Base-by-base conservation (phyloP, 2,329 filamentous ascomycete genomes). In the Dactylonectria estremocensis region DNA sequence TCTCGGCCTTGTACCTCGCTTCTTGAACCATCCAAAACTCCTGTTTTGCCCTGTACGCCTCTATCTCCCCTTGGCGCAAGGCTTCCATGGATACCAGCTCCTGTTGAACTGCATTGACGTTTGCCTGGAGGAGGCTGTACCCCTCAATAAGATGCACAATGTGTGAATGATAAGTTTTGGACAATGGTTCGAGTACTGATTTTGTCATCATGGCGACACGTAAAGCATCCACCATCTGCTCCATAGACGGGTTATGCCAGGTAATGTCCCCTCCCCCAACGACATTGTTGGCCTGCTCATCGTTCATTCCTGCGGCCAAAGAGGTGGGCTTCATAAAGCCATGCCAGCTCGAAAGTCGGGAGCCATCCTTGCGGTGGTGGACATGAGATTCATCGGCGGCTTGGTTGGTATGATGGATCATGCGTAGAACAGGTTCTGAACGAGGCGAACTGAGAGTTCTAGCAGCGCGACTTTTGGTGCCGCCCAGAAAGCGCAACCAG, bases 171-270 rank as follows among this genome's bases (percentile, higher is more conserved):
- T 84, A 83, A 43, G 82, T 79, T 4, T 79, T 59, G 1, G 83
- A 81, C 2, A 86, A 76, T 1, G 81, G 78, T 7, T 77, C 71
- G 3, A 79, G 62, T 20, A 77, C 68, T 9, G 77, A 72, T 52
- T 75, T 79, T 22, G 78, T 78, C 80, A 86, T 84, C 71, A 86
- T 77, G 9, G 70, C 74, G 5, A 80, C 79, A 49, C 82, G 81
- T n/a, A 87, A 74, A 0, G 80, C 72, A 66, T 86, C 84, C 16
- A 82, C 78, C 76, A 86, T 82, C 70, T 84, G 82, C 46, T 82
- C 75, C 40, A 85, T 59, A 8, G 79, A 83, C 7, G 84, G 84
- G n/a, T 80, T 82, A 56, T 83, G 79, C 77, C 81, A 82, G 3
- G 75, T 67, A 20, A 71, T 56, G 16, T 80, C 75, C 8, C 46